Evolutionary conservation across 2,329 filamentous ascomycete genomes (phyloP).

Genomic region (Cladosporium cucumerinum): DNA sequence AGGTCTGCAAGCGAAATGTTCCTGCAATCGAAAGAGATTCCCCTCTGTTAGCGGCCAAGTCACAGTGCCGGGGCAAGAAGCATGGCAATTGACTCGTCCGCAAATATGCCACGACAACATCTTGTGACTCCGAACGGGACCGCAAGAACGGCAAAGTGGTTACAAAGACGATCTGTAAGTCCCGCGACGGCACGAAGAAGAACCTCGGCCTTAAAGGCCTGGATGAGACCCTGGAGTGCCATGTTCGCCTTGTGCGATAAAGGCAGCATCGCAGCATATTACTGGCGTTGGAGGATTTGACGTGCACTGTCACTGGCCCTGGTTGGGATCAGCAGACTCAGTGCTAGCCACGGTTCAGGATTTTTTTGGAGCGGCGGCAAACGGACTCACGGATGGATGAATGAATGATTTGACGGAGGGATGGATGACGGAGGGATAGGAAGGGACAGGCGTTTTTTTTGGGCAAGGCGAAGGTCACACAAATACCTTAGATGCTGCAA

Average conservation of each 20-base stretch:
- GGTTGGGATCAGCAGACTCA: background rate
- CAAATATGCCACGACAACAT: background rate
- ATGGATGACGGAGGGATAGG: background rate
- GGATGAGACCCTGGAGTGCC: background rate
- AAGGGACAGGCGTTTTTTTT: background rate
- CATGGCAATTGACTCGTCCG: background rate
- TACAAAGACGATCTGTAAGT: slow-evolving; percentile 21
- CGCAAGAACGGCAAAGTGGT: background rate
- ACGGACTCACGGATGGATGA: background rate
- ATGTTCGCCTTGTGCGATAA: background rate
- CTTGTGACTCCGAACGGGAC: background rate
- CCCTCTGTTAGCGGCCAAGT: background rate
- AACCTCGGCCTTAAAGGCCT: background rate
- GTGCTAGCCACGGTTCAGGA: background rate
- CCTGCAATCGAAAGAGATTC: background rate
- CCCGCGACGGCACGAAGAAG: slow-evolving; percentile 31
- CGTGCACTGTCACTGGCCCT: background rate
- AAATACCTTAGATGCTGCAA: background rate
- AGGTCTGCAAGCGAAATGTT: slow-evolving; percentile 12
- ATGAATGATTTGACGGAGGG: too few species aligned
- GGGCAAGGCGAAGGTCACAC: background rate
- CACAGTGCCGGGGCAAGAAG: background rate
- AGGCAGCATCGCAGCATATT: background rate
- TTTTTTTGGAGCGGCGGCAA: background rate
- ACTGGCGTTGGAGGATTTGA: background rate